Evolutionary conservation across 139 green algal species (phyloP).

Genomic region (Medakamo hakoo): DNA sequence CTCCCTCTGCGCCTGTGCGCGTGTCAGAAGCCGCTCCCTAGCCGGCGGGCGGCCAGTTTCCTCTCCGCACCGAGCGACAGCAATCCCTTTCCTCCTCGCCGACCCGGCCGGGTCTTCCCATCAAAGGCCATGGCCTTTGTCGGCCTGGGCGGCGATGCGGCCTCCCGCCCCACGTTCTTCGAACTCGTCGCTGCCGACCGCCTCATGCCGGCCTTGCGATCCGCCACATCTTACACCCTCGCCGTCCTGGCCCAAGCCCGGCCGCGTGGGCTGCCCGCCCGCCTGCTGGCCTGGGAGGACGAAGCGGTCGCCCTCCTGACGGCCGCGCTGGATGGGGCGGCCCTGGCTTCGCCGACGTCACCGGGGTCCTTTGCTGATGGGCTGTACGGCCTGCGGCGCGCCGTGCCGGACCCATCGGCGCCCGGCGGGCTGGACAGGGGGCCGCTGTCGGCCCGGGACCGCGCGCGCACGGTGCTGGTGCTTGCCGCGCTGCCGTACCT

Average conservation of each 20-base stretch:
- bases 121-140: slow-evolving; percentile 67
- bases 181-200: slow-evolving; percentile 65
- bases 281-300: slow-evolving; percentile 52
- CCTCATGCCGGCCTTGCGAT: slow-evolving; percentile 54
- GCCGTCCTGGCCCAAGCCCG: slow-evolving; percentile 54
- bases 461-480: slow-evolving; percentile 13
- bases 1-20: too few relatives aligned
- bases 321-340: slow-evolving; percentile 44
- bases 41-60: too few relatives aligned
- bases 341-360: slow-evolving; percentile 18
- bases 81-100: too few relatives aligned
- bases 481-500: slow-evolving; percentile 50
- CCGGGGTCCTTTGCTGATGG: slow-evolving; percentile 60
- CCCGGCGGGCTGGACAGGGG: too few relatives aligned
- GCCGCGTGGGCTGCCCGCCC: slow-evolving; percentile 27
- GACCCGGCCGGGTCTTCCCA: too few relatives aligned
- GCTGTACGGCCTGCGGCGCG: slow-evolving; percentile 53
- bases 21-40: too few relatives aligned
- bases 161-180: slow-evolving; percentile 61
- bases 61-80: too few relatives aligned
- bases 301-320: slow-evolving; percentile 50
- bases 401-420: too few relatives aligned
- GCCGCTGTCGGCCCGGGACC: slow-evolving; percentile 4
- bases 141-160: slow-evolving; percentile 38
- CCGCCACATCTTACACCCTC: slow-evolving; percentile 52